Base-by-base conservation (phyloP, 208 protist genomes). In the Leptomonas seymouri region DNA sequence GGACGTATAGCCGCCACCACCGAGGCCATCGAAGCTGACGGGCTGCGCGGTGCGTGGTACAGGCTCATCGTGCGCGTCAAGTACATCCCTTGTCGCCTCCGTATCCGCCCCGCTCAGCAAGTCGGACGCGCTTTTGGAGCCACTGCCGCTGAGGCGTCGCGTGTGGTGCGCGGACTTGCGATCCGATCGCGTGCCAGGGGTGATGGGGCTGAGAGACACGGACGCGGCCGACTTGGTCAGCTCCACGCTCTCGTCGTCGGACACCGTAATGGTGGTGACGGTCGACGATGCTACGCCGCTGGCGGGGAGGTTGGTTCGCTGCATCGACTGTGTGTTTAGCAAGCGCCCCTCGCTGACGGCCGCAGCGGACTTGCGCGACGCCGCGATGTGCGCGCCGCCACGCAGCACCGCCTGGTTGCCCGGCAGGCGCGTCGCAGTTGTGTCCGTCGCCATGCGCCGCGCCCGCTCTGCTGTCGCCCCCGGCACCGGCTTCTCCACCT, bases 221-320 rank as follows among this genome's bases (percentile, higher is more conserved):
- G 70, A 81, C 18, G 73, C 44, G 27, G 44, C 61, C 0, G 51
- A 65, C 59, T 69, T 60, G 3, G 49, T 62, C 42, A 76, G 36
- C 45, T 67, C 51, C 18, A 51, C 66, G 9, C 46, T 67, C 51
- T 76, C 53, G n/a, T 67, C 62, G 62, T 73, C 76, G 11, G 69
- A 81, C 28, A 76, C 63, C 23, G 70, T 73, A 34, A 73, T 55
- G 49, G 45, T 70, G 36, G 69, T 76, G 25, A 67, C 34, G 11
- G 30, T 67, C 5, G 45, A 25, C 16, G 76, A 71, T 20, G 41
- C 56, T 11, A 12, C 64, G 2, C 15, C 57, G 30, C 39, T n/a
- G 3, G 25, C 42, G 15, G 46, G 30, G 48, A 36, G 42, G 8
- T 18, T 25, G 2, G 20, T 53, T 15, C 48, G 30, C 49, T 51